Conservation (phyloP, 768 basidiomycete species). For the Hygrocybe coccinea region DNA sequence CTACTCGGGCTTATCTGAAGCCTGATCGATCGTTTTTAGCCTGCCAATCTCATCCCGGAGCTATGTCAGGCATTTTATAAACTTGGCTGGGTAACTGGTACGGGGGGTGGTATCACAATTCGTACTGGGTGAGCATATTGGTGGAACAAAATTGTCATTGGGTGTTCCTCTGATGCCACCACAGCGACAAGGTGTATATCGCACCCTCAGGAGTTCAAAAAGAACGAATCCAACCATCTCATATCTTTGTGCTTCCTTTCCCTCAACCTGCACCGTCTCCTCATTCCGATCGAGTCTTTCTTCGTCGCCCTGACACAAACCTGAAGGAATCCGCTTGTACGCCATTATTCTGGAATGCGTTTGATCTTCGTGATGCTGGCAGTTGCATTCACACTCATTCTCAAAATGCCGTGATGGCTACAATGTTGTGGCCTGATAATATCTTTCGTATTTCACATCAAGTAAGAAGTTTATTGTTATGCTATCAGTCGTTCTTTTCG, state of each 20-base stretch:
- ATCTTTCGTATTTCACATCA: conserved; percentile 81
- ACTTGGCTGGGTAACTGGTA: conserved; percentile 91
- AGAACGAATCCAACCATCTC: conserved; percentile 73
- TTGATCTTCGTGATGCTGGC: conserved; percentile 69
- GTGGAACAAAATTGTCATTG: background rate
- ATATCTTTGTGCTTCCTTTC: conserved; percentile 85
- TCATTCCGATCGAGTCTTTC: conserved; percentile 65
- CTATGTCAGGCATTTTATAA: conserved; percentile 80
- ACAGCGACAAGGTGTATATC: conserved; percentile 73
- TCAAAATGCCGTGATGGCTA: conserved; percentile 86
- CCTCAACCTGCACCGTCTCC: conserved; percentile 58
- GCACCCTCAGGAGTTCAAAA: conserved; percentile 91
- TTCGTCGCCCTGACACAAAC: conserved; percentile 63
- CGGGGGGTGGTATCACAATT: conserved; percentile 78
- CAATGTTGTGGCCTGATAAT: conserved; percentile 66
- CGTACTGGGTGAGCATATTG: conserved; percentile 49
- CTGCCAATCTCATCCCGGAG: conserved; percentile 87
- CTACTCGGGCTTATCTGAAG: background rate
- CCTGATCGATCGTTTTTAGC: conserved; percentile 40
- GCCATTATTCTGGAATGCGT: conserved; percentile 90
- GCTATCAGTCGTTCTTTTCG: background rate
- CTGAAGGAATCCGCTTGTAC: conserved; percentile 87
- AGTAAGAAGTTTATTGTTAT: conserved; percentile 34
- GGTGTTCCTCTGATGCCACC: background rate
- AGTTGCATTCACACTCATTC: conserved; percentile 92